Evolutionary conservation across 768 basidiomycete species (phyloP).

Genomic region (Lactarius akahatsu): DNA sequence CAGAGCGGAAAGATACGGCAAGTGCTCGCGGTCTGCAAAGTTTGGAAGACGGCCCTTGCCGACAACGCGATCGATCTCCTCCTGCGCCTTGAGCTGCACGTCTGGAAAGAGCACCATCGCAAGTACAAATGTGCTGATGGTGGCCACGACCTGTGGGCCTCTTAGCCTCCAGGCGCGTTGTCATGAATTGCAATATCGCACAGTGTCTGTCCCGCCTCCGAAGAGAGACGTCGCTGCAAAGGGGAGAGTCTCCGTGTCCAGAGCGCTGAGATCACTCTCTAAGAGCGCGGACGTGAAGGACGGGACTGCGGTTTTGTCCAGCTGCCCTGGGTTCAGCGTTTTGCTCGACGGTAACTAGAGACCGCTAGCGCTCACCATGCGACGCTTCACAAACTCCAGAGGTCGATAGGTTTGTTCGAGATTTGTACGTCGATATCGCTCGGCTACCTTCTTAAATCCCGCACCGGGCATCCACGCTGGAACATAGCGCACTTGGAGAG

Average conservation of each 20-base stretch:
- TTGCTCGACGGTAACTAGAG: not conserved
- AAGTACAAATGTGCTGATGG: constrained; percentile 27
- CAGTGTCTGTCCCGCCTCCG: constrained; percentile 25
- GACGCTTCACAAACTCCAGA: constrained; percentile 26
- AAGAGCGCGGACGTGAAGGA: constrained; percentile 14
- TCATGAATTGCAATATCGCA: not conserved
- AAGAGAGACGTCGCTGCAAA: constrained; percentile 19
- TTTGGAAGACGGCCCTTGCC: constrained; percentile 30
- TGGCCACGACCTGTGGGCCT: constrained; percentile 21
- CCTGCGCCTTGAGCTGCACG: constrained; percentile 31
- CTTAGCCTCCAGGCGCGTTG: not conserved
- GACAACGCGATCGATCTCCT: constrained; percentile 31
- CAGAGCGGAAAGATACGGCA: constrained; percentile 33
- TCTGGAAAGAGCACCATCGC: constrained; percentile 31
- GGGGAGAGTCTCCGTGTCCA: constrained; percentile 10
- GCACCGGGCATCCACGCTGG: constrained; percentile 32
- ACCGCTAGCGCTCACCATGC: constrained; percentile 20
- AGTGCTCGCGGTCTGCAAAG: constrained; percentile 20
- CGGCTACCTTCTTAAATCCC: constrained; percentile 25
- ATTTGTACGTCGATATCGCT: constrained; percentile 14
- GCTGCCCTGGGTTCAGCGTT: not conserved
- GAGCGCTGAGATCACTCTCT: not conserved
- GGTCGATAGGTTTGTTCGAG: constrained; percentile 24
- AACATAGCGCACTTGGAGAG: constrained; percentile 18
- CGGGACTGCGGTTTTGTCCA: constrained; percentile 6